Percentiles rank a stretch among this genome's conserved stretches.
Conservation (phyloP, 2,329 filamentous ascomycete genomes). For the Aspergillus costaricaensis region DNA sequence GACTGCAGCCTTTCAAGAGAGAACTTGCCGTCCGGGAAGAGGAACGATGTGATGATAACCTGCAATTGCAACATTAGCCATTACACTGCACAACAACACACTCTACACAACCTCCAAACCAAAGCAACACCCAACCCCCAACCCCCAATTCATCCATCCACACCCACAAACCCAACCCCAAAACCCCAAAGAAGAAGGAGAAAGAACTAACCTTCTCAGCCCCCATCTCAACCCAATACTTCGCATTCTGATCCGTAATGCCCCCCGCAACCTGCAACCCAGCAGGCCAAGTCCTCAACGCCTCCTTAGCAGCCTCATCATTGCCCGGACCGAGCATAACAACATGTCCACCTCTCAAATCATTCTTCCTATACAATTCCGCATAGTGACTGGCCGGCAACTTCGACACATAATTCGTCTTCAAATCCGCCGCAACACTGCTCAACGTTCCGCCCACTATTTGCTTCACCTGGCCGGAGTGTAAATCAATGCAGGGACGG, state of each 20-base stretch:
- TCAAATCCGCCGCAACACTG: slow-evolving; percentile 64
- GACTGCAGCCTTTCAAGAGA: slow-evolving; percentile 73
- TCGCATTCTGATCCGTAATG: slow-evolving; percentile 81
- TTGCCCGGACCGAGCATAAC: slow-evolving; percentile 96
- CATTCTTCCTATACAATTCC: slow-evolving; percentile 73
- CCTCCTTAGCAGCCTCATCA: slow-evolving; percentile 73
- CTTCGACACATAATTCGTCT: slow-evolving; percentile 90
- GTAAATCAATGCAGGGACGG: slow-evolving; percentile 93
- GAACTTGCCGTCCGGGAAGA: slow-evolving; percentile 84
- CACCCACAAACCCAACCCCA: not conserved
- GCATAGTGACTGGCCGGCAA: slow-evolving; percentile 82
- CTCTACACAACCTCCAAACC: no score
- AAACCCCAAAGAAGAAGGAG: not conserved
- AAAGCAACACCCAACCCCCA: no score
- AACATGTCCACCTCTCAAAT: slow-evolving; percentile 79
- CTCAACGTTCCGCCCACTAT: slow-evolving; percentile 94
- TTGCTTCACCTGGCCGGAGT: slow-evolving; percentile 97
- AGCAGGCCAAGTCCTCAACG: slow-evolving; percentile 74
- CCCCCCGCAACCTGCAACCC: slow-evolving; percentile 92
- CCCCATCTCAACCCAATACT: slow-evolving; percentile 80
- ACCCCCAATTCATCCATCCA: no score
- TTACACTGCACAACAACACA: not conserved
- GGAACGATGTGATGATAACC: slow-evolving; percentile 95
- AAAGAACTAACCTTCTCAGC: slow-evolving; percentile 74
- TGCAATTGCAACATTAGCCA: slow-evolving; percentile 46